Conservation (phyloP, 2,329 filamentous ascomycete species). For the Fusarium tricinctum region DNA sequence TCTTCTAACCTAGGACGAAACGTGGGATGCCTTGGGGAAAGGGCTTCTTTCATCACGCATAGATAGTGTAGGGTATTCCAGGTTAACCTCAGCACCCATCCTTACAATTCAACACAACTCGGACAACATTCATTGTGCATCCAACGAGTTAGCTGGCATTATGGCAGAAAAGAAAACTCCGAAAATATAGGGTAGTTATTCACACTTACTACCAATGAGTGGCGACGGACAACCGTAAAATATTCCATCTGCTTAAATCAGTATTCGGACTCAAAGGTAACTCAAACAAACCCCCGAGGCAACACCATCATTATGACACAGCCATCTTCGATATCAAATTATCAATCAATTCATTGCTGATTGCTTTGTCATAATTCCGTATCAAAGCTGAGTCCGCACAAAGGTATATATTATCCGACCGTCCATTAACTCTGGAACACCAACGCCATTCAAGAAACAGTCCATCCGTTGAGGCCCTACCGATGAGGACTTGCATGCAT, state of each 20-base stretch:
- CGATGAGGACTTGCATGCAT: background rate
- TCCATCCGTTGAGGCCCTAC: background rate
- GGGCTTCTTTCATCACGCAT: no score
- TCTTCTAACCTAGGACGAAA: no score
- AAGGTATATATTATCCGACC: slow-evolving; percentile 9
- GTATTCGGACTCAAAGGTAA: no score
- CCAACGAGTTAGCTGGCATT: background rate
- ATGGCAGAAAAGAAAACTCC: background rate
- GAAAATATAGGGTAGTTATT: no score
- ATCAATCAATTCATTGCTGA: background rate
- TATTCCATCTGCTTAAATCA: no score
- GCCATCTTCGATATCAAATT: background rate
- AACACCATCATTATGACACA: background rate
- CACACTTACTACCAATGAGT: no score
- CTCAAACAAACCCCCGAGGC: no score
- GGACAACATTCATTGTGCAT: background rate
- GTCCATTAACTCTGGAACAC: background rate
- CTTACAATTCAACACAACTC: no score
- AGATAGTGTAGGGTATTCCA: no score
- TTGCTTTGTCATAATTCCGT: background rate
- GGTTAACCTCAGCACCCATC: no score
- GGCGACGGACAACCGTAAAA: no score
- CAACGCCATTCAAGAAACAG: slow-evolving; percentile 18
- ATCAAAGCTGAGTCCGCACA: slow-evolving; percentile 1
- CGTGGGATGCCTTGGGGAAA: no score